Percentiles rank a stretch among this genome's conserved stretches.
Conservation (phyloP, 805 yeast species). For the Tetrapisispora iriomotensis region DNA sequence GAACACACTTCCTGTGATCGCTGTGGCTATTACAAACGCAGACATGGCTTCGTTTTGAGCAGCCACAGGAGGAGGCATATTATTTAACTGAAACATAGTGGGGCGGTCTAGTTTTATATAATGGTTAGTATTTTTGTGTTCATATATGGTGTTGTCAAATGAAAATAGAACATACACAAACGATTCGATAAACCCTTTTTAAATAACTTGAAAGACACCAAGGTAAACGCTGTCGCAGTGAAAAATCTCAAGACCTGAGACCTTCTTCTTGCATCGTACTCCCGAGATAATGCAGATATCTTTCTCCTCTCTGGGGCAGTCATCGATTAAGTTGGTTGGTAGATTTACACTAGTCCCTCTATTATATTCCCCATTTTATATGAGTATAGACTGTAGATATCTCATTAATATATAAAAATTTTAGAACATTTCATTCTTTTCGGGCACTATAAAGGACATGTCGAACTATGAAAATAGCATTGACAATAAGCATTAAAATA, state of each 20-base stretch:
- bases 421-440: too few relatives aligned
- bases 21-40: conserved; percentile 73
- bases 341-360: too few relatives aligned
- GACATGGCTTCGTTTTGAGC: conserved; percentile 74
- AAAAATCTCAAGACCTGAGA: conserved; percentile 64
- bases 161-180: conserved; percentile 41
- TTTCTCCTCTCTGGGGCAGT: neutral
- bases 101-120: conserved; percentile 40
- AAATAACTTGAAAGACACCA: conserved; percentile 64
- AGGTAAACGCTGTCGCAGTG: conserved; percentile 61
- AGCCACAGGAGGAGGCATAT: conserved; percentile 72
- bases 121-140: neutral
- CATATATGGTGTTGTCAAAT: conserved; percentile 6
- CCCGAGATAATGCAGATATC: conserved; percentile 1
- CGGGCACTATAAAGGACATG: too few relatives aligned
- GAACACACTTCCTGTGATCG: conserved; percentile 59
- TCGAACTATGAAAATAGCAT: too few relatives aligned
- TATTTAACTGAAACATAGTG: conserved; percentile 70
- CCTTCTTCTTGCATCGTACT: conserved; percentile 38
- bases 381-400: too few relatives aligned
- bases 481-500: too few relatives aligned
- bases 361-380: too few relatives aligned
- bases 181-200: conserved; percentile 64
- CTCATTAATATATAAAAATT: too few relatives aligned
- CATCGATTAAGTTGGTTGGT: too few relatives aligned